Evolutionary conservation across 176 grass and related monocot species (phyloP).

Genomic region (Bolboschoenus planiculmis): DNA sequence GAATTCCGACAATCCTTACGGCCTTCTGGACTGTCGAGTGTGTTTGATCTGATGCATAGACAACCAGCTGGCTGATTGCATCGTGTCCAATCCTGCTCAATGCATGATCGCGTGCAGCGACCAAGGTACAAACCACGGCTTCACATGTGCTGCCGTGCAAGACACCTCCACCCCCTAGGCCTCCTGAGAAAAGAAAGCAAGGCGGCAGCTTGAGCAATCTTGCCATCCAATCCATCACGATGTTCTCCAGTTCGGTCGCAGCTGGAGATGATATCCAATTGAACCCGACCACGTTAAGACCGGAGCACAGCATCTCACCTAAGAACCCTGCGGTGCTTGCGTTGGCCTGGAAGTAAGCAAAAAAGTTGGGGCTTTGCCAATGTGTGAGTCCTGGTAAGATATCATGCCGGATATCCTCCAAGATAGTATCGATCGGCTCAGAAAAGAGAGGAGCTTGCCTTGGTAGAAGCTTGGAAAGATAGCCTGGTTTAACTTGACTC

Average conservation of each 20-base stretch:
- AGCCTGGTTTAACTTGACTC: constrained; percentile 31
- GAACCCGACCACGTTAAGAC: constrained; percentile 62
- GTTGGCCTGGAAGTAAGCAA: constrained; percentile 54
- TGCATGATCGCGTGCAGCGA: constrained; percentile 45
- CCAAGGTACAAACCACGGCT: constrained; percentile 54
- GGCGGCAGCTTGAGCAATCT: constrained; percentile 52
- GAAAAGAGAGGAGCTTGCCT: constrained; percentile 25
- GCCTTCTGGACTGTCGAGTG: constrained; percentile 69
- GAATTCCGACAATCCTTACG: constrained; percentile 37
- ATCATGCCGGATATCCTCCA: constrained; percentile 44
- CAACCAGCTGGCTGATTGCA: constrained; percentile 46
- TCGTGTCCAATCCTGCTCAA: constrained; percentile 43
- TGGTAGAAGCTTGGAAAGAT: constrained; percentile 28
- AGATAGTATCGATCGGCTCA: constrained; percentile 22
- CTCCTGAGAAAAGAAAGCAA: constrained; percentile 45
- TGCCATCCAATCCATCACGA: constrained; percentile 69
- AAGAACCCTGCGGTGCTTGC: constrained; percentile 77
- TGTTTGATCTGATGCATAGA: constrained; percentile 80
- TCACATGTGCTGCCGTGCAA: constrained; percentile 70
- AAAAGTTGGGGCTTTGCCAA: constrained; percentile 74
- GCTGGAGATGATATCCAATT: constrained; percentile 85
- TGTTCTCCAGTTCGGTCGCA: constrained; percentile 61
- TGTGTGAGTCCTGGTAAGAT: constrained; percentile 69
- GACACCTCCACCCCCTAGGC: constrained; percentile 54
- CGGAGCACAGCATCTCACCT: constrained; percentile 69